Base-by-base conservation (phyloP, 495 filamentous ascomycete species). In the Hyaloscypha finlandica region DNA sequence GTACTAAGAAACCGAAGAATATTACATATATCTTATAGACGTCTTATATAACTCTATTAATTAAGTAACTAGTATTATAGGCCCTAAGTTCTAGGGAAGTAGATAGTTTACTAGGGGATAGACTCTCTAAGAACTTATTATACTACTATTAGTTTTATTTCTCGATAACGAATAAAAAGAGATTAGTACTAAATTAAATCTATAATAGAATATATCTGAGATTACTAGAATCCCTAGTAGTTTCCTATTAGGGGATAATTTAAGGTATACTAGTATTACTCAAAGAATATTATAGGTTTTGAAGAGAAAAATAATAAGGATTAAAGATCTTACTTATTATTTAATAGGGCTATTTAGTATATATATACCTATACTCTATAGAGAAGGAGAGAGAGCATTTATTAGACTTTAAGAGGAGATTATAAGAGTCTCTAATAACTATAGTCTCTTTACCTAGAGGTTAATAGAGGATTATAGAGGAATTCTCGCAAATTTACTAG, bases 121-220 rank as follows among this genome's bases (percentile, higher is more conserved):
- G 75, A 78, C 77, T 0, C 60, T 80, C 14, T 78, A 81, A 53
- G 78, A 82, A 57, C 68, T 81, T 1, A 67, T 81, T 9, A 78
- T 80, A 0, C 77, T 76, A 0, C 14, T 19, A 14, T 20, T 45
- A 6, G 63, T 78, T 29, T 37, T 70, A 29, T 82, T 60, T 70
- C 68, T 61, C 31, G 55, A 54, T 61, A 4, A 45, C 6, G 45
- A 60, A 20, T 65, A 62, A 42, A 22, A 54, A 35, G 33, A 32
- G 6, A 64, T 68, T 4, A 61, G 55, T 2, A 65, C 33, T 4
- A 61, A 61, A 29, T 51, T 4, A 33, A 59, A 29, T n/a, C 54
- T 68, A 20, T 22, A 54, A 32, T 16, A 39, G 11, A 1, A 3
- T 20, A 59, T 68, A 33, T 59, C 52, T 54, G 22, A 53, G 54